Evolutionary conservation across 495 filamentous ascomycete species (phyloP), one percentile per base, ranked within the genome.

Genomic region (Penicillium canariense): DNA sequence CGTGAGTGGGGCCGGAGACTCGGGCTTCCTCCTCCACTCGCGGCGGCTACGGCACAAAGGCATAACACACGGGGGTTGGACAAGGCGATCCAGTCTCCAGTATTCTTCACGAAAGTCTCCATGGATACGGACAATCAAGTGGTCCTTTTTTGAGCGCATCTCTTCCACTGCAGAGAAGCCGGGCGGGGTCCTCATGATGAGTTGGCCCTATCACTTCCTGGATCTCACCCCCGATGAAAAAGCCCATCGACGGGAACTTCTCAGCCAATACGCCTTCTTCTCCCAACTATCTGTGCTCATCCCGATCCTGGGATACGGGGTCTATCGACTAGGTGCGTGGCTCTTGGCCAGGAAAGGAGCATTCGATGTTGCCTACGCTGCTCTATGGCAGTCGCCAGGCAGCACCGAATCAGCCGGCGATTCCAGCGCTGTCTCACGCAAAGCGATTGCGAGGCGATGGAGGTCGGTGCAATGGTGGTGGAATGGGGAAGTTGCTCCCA

Each of bases 201-300:
- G 42, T 4, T 55, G 52, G 52, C 44, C 31, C 11, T 54, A 34
- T 25, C 40, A 46, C 10, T 45, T 54, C 27, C 28, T 54, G 12
- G 31, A 30, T 5, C 42, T 54, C n/a, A 34, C 43, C 30, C 31
- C 51, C n/a, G 40, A 46, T 1, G 40, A 31, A 26, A 46, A 54
- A 15, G 26, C 14, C 30, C 20, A 26, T 11, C 25, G 51, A 12
- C 51, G 30, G 14, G 30, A 46, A 10, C 18, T 54, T 2, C 39
- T 54, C 43, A 5, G 11, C 2, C 51, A 38, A 46, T 54, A 45
- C 12, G 51, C 39, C 1, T 20, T 47, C 3, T 18, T 17, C 17
- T 27, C 43, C 6, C 43, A 46, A 20, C 4, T 46, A 46, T 46
- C 26, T 5, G 23, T 30, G 4, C n/a, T 30, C 25, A 46, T 46